Conservation (phyloP, 768 basidiomycete genomes). For the Tricholoma sp. region DNA sequence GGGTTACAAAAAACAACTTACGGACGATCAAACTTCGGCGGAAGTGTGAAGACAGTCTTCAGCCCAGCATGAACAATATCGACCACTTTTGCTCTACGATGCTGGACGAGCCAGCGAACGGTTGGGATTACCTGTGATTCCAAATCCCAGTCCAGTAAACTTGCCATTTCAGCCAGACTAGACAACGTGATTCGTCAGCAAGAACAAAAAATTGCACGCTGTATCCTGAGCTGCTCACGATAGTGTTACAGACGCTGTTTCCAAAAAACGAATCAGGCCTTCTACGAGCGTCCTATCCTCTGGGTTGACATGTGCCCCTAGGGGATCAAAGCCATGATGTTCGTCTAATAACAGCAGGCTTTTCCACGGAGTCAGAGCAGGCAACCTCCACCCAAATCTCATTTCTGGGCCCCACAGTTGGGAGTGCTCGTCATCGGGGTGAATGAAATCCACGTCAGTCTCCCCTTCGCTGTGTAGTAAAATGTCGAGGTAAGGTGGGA, state of each 20-base stretch:
- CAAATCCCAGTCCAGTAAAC: constrained; percentile 76
- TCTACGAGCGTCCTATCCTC: constrained; percentile 68
- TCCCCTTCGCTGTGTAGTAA: constrained; percentile 62
- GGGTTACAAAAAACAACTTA: constrained; percentile 31
- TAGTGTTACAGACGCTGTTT: constrained; percentile 66
- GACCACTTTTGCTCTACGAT: constrained; percentile 84
- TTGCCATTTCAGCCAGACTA: constrained; percentile 77
- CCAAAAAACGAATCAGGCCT: constrained; percentile 70
- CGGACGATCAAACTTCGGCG: constrained; percentile 57
- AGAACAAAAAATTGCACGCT: background rate
- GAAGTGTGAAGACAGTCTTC: constrained; percentile 77
- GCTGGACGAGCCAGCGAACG: constrained; percentile 90
- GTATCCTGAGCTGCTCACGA: constrained; percentile 46
- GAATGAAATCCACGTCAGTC: constrained; percentile 42
- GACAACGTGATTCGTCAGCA: background rate
- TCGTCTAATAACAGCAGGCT: constrained; percentile 73
- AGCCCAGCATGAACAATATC: constrained; percentile 77
- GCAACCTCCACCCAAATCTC: constrained; percentile 67
- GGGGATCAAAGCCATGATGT: constrained; percentile 49
- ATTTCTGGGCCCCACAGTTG: constrained; percentile 65
- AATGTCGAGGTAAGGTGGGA: constrained; percentile 74
- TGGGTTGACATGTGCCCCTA: constrained; percentile 51
- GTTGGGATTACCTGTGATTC: constrained; percentile 81
- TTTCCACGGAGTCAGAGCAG: constrained; percentile 86
- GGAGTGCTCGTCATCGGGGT: constrained; percentile 46